These are phyloP conservation scores for Lentinula raphanica DNA, from an alignment of 768 basidiomycete genomes.

Conservation along the genomic window DNA sequence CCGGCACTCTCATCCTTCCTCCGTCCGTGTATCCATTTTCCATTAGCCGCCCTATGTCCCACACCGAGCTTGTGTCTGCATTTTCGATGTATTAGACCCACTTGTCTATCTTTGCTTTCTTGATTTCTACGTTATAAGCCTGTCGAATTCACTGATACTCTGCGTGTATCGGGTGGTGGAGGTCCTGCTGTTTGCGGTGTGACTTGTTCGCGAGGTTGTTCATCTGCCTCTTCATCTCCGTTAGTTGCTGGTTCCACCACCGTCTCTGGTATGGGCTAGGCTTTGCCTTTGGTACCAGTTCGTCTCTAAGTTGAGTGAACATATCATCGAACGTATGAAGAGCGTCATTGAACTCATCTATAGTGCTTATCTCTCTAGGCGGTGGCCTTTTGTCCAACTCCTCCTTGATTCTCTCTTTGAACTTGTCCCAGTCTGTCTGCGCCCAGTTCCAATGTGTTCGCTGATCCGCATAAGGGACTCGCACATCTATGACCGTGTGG, in stretches of 20 bases:
- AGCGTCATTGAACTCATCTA: not conserved
- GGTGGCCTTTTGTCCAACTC: not conserved
- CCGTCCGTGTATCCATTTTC: not conserved
- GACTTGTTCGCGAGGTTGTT: not conserved
- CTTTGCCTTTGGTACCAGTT: not conserved
- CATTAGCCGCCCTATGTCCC: not conserved
- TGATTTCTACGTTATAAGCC: constrained; percentile 12
- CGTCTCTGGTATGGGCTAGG: not conserved
- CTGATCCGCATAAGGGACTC: not conserved
- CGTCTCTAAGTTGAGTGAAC: not conserved
- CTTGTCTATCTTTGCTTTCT: constrained; percentile 16
- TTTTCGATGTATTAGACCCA: constrained; percentile 19
- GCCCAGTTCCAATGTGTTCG: not conserved
- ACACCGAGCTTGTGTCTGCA: not conserved
- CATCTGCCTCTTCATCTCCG: not conserved
- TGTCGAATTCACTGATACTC: constrained; percentile 11
- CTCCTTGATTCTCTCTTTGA: not conserved
- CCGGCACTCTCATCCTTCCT: not conserved
- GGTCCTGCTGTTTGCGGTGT: not conserved
- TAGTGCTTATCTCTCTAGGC: not conserved
- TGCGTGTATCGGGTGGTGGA: constrained; percentile 19
- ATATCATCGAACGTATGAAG: not conserved
- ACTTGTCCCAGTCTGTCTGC: not conserved
- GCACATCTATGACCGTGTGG: not conserved
- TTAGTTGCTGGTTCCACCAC: not conserved